Conservation (phyloP, 2,329 filamentous ascomycete genomes). For the Didymella sp. region DNA sequence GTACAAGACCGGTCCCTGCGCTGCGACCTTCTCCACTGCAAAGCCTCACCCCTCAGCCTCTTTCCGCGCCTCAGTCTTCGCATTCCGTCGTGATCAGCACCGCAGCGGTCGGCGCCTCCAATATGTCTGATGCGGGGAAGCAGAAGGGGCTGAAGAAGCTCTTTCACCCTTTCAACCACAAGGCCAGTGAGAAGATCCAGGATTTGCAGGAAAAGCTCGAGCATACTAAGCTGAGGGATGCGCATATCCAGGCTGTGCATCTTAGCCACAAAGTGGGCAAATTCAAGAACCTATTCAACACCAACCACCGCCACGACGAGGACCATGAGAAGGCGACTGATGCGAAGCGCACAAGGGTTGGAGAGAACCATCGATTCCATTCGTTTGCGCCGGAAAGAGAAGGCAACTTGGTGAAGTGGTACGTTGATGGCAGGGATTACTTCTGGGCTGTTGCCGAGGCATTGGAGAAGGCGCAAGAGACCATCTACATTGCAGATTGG, state of each 20-base stretch:
- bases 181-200: constrained; percentile 35
- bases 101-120: constrained; percentile 19
- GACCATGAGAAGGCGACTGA: constrained; percentile 87
- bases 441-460: constrained; percentile 91
- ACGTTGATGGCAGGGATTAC: constrained; percentile 94
- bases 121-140: constrained; percentile 34
- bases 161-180: constrained; percentile 49
- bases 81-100: constrained; percentile 17
- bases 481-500: constrained; percentile 97
- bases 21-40: constrained; percentile 21
- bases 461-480: constrained; percentile 87
- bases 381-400: constrained; percentile 89
- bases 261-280: constrained; percentile 70
- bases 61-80: constrained; percentile 21
- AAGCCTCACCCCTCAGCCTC: constrained; percentile 34
- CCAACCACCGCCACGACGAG: constrained; percentile 91
- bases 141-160: constrained; percentile 47
- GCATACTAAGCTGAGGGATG: constrained; percentile 56
- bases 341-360: constrained; percentile 74
- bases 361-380: constrained; percentile 79
- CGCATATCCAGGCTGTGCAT: constrained; percentile 63
- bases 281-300: constrained; percentile 74
- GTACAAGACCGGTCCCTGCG: constrained; percentile 32
- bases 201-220: constrained; percentile 55
- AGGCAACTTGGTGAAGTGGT: constrained; percentile 92